phyloP scores from a whole-genome alignment of 345 rosid genomes.

The Theobroma cacao region DNA sequence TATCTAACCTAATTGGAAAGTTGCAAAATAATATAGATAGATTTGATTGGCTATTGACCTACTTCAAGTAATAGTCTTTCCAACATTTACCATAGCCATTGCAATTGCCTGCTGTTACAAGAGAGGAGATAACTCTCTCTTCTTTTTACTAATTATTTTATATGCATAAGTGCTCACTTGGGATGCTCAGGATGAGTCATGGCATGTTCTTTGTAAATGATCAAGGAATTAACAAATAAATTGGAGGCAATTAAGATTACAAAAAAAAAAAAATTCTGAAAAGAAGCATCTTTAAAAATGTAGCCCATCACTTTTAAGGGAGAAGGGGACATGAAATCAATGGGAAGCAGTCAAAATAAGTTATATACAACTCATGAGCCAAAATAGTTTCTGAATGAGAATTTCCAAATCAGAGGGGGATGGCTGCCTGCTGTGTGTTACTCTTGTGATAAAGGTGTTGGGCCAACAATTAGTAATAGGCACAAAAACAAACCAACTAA shows the following conservation, averaged over 20 bases:
- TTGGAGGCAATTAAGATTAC: neutral
- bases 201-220: neutral
- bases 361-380: neutral
- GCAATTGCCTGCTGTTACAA: neutral
- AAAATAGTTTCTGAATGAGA: neutral
- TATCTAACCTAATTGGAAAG: neutral
- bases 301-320: neutral
- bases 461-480: neutral
- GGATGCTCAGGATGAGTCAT: neutral
- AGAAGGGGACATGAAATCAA: neutral
- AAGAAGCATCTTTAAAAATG: neutral
- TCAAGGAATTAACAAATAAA: neutral
- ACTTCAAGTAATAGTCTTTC: neutral
- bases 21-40: neutral
- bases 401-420: neutral
- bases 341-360: neutral
- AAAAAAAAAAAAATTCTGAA: neutral
- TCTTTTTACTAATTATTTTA: neutral
- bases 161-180: neutral
- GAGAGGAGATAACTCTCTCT: neutral
- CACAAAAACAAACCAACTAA: conserved; percentile 24
- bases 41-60: neutral
- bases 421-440: neutral
- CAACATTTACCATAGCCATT: neutral
- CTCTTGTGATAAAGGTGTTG: neutral